Conservation (phyloP, 352 stramenopile species). For the Globisporangium alternatum region DNA sequence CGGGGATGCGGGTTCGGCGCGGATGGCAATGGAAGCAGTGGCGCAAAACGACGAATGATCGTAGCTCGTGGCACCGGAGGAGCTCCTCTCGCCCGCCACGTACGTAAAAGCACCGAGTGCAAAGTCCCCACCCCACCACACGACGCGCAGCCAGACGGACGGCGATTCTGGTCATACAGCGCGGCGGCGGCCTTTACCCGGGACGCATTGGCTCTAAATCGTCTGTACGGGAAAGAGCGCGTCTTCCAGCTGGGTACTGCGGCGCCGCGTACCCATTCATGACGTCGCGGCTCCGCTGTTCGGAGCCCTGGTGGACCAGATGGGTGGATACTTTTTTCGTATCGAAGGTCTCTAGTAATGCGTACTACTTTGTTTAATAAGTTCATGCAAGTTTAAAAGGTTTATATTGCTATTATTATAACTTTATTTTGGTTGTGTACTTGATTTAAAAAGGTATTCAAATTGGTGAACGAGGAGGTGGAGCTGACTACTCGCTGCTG, state of each 20-base stretch:
- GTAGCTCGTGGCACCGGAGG: background rate
- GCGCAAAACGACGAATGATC: constrained; percentile 21
- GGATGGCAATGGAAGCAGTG: constrained; percentile 4
- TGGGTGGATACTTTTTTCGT: constrained; percentile 7
- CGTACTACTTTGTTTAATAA: background rate
- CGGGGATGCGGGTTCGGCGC: constrained; percentile 3
- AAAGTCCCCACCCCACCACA: constrained; percentile 4
- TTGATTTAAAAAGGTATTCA: background rate
- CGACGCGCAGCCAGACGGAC: constrained; percentile 6
- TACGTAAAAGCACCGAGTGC: constrained; percentile 6
- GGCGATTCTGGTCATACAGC: constrained; percentile 2
- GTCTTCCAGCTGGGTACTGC: constrained; percentile 1
- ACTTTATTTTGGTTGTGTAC: background rate
- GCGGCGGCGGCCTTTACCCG: background rate
- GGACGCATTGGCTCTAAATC: background rate
- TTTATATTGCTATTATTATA: background rate
- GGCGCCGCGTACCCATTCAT: constrained; percentile 2
- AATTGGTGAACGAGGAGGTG: background rate
- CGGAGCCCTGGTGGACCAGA: constrained; percentile 4
- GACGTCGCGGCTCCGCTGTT: background rate
- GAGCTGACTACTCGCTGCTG: constrained; percentile 8
- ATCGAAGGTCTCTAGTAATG: constrained; percentile 5
- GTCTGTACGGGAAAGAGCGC: constrained; percentile 3
- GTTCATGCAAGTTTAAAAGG: no score
- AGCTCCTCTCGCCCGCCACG: background rate